Percentiles rank a stretch among this genome's conserved stretches.
These are phyloP conservation scores for Phellinidium pouzarii DNA, from an alignment of 1,284 basidiomycete species.

Conservation along the genomic window DNA sequence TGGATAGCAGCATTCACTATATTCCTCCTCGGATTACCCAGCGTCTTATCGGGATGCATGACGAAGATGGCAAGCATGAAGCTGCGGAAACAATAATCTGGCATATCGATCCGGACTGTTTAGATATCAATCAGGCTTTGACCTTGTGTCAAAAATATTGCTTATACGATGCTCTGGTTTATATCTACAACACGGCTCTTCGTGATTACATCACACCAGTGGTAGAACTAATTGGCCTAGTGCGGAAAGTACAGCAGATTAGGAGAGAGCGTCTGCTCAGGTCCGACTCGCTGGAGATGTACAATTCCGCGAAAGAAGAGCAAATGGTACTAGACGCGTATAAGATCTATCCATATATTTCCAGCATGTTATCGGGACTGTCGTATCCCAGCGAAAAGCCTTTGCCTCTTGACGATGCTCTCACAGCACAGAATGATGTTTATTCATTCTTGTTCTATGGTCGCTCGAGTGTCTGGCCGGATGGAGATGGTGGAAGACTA, in stretches of 20 bases:
- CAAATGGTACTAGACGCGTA: conserved; percentile 72
- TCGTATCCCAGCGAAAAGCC: conserved; percentile 82
- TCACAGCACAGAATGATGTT: conserved; percentile 62
- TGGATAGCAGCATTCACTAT: conserved; percentile 64
- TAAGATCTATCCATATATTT: conserved; percentile 91
- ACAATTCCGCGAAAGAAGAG: conserved; percentile 28
- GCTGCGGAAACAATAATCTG: conserved; percentile 88
- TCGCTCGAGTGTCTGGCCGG: conserved; percentile 74
- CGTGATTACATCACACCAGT: conserved; percentile 87
- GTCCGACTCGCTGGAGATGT: conserved; percentile 25
- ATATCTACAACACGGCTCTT: conserved; percentile 87
- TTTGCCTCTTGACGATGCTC: conserved; percentile 56
- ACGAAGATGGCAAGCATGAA: conserved; percentile 64
- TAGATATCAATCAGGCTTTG: conserved; percentile 94
- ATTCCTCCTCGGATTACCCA: conserved; percentile 88
- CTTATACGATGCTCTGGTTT: conserved; percentile 91
- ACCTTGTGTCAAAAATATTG: conserved; percentile 75
- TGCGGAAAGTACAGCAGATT: conserved; percentile 61
- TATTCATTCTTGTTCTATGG: conserved; percentile 85
- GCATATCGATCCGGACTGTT: conserved; percentile 87
- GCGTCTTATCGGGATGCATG: conserved; percentile 74
- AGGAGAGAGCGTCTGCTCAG: conserved; percentile 33
- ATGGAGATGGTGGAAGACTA: conserved; percentile 60
- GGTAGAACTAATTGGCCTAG: conserved; percentile 75
- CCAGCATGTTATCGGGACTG: conserved; percentile 77